Evolutionary conservation across 2,329 filamentous ascomycete species (phyloP).

Genomic region (Aspergillus thermomutatus): DNA sequence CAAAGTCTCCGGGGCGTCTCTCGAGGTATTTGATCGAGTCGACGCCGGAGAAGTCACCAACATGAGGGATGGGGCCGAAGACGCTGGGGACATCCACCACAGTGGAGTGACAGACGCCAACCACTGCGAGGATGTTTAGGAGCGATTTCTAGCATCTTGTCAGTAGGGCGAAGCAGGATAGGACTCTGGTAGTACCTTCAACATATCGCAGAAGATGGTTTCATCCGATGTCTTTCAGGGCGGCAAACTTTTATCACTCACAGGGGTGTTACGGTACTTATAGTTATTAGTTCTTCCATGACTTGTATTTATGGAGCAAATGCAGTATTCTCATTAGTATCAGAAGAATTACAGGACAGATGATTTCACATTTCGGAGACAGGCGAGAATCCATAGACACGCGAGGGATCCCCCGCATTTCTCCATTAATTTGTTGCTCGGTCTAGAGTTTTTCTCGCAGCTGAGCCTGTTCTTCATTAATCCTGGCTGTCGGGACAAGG

Average conservation of each 20-base stretch:
- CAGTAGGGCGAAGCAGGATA: too few relatives aligned
- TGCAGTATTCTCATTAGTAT: not conserved
- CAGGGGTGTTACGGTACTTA: not conserved
- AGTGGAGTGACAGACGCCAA: not conserved
- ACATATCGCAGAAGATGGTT: not conserved
- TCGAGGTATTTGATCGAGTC: slow-evolving; percentile 10
- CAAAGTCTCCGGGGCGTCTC: slow-evolving; percentile 1
- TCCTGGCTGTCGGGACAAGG: not conserved
- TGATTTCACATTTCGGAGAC: not conserved
- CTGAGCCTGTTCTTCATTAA: not conserved
- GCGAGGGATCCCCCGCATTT: not conserved
- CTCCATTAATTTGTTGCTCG: not conserved
- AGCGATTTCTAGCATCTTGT: too few relatives aligned
- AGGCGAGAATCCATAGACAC: too few relatives aligned
- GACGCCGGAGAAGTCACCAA: slow-evolving; percentile 1
- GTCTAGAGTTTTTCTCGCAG: not conserved
- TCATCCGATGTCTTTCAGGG: not conserved
- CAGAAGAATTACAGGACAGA: not conserved
- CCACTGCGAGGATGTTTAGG: not conserved
- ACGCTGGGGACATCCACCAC: slow-evolving; percentile 6
- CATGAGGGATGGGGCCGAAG: slow-evolving; percentile 3
- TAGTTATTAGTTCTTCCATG: too few relatives aligned
- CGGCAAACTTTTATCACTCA: not conserved
- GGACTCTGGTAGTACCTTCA: too few relatives aligned
- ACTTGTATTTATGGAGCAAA: not conserved